A percentile compares a stretch with the other conserved stretches of the same genome.
These are phyloP conservation scores for Diospyros lotus DNA, from an alignment of 148 eudicot genomes.

Conservation along the genomic window DNA sequence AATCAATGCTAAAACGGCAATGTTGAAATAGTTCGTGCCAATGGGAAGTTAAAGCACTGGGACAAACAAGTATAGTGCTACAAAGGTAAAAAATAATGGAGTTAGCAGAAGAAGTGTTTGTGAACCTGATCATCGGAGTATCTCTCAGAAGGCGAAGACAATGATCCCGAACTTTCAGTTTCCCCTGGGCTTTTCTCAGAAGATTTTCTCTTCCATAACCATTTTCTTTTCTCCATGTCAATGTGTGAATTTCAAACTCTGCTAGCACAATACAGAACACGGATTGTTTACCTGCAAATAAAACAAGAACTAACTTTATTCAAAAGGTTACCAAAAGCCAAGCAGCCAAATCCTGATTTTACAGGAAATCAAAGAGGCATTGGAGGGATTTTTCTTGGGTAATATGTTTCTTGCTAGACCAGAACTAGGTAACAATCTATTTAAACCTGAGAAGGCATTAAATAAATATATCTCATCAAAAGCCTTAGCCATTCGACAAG, in stretches of 20 bases:
- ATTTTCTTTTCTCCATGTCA: constrained; percentile 31
- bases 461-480: background rate
- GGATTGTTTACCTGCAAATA: constrained; percentile 10
- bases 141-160: constrained; percentile 59
- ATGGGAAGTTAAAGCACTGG: no score
- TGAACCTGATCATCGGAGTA: constrained; percentile 53
- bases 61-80: background rate
- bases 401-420: background rate
- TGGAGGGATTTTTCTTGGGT: background rate
- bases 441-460: background rate
- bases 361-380: no score
- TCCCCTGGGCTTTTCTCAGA: constrained; percentile 62
- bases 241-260: no score
- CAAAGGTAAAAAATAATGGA: background rate
- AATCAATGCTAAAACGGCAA: no score
- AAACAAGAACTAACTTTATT: background rate
- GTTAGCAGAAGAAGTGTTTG: background rate
- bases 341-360: background rate
- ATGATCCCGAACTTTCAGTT: constrained; percentile 24
- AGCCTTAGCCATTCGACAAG: no score
- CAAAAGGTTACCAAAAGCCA: background rate
- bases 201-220: constrained; percentile 68
- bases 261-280: constrained; percentile 8
- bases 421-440: background rate
- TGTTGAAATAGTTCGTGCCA: no score